Evolutionary conservation across 352 stramenopile genomes (phyloP), one percentile per base, ranked within the genome.

Genomic region (Pythium plurisporium): DNA sequence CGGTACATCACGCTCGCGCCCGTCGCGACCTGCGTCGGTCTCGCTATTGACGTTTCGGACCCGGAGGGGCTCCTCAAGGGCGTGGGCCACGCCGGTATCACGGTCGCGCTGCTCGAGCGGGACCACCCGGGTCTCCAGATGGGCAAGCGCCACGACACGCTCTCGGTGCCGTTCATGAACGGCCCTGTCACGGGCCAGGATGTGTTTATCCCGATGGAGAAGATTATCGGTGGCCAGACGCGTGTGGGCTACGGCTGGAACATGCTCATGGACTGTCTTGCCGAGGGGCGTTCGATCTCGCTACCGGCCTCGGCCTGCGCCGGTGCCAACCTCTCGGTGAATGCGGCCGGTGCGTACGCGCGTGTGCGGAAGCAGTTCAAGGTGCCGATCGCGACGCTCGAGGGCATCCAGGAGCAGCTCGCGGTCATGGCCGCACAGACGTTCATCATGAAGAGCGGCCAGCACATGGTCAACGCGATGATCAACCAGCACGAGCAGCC

Each of bases 251-350:
- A 97, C 68, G 96, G 96, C 59, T 99, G 96, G 96, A 98, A 99
- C 77, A 99, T 99, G 96, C 96, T 99, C 67, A 98, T 99, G 69
- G 96, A 99, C 66, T 99, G 96, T 64, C 69, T 99, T 20, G 96
- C 96, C 10, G 96, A 99, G 82, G 96, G 96, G 58, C 90, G 96
- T 42, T 97, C 95, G 42, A 97, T 99, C 38, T 98, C 86, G 76
- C 79, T 99, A n/a, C 96, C 96, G 19, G 96, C 94, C 20, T 95
- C 91, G 63, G 95, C 89, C 41, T 94, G 97, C 52, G 95, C 91
- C 46, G 89, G 88, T 43, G 91, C 87, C 7, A 96, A 97, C 56
- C 64, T 88, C 25, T 91, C 97, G 6, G 82, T 96, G n/a, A 94
- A 96, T 52, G 91, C 85, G 53, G 96, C 98, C 41, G 95, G 96